Percentiles rank a stretch among this genome's conserved stretches.
Conservation (phyloP, 164 flowering plant species). For the Umbilicus rupestris region DNA sequence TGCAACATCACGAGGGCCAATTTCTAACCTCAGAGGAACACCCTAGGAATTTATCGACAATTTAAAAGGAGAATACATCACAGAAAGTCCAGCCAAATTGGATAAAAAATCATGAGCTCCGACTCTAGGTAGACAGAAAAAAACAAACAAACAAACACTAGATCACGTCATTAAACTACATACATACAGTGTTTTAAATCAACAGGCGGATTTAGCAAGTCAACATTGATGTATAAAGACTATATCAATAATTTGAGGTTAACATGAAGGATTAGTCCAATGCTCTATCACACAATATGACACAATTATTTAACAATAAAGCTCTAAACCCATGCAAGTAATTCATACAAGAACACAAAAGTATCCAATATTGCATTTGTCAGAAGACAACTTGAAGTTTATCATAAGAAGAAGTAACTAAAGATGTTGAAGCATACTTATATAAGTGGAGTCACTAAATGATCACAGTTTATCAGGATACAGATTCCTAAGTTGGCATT, state of each 20-base stretch:
- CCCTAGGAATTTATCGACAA: conserved; percentile 37
- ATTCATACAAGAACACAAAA: neutral
- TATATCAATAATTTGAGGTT: neutral
- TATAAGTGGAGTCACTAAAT: neutral
- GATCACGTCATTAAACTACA: neutral
- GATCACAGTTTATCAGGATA: neutral
- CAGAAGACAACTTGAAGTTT: neutral
- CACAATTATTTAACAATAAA: neutral
- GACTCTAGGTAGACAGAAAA: neutral
- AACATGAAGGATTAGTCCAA: neutral
- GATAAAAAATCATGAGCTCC: neutral
- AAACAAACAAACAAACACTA: neutral
- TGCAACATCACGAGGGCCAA: conserved; percentile 94
- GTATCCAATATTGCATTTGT: neutral
- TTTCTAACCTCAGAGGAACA: conserved; percentile 86
- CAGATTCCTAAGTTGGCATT: neutral
- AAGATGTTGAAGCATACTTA: neutral
- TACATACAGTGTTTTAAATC: neutral
- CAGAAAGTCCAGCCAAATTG: neutral
- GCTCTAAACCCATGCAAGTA: neutral
- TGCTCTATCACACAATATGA: neutral
- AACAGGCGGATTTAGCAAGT: neutral
- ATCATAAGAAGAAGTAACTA: neutral
- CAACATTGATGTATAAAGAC: no score
- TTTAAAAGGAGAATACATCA: neutral